Percentiles rank a stretch among this genome's conserved stretches.
phyloP scores from a whole-genome alignment of 2,329 filamentous ascomycete genomes.

The Fusarium subtropicale region DNA sequence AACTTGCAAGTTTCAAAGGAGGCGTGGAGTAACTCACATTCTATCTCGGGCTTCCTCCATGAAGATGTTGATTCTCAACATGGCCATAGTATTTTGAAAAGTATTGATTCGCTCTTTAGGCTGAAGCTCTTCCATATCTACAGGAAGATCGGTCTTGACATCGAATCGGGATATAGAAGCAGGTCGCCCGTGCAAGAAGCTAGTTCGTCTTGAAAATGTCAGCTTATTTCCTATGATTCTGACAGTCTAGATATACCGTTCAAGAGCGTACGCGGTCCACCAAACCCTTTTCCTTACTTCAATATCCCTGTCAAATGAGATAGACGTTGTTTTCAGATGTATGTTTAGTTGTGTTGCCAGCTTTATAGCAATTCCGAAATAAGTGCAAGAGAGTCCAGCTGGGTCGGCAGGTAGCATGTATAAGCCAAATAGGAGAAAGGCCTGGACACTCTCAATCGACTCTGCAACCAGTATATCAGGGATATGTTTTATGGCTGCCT shows the following conservation, averaged over 20 bases:
- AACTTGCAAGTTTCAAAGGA: not conserved
- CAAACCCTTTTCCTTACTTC: slow-evolving; percentile 40
- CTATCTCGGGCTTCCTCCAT: slow-evolving; percentile 41
- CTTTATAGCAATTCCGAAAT: slow-evolving; percentile 41
- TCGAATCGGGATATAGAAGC: slow-evolving; percentile 32
- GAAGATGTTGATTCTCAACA: slow-evolving; percentile 34
- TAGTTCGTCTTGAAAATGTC: slow-evolving; percentile 28
- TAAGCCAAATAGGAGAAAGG: slow-evolving; percentile 37
- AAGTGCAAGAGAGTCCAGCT: slow-evolving; percentile 38
- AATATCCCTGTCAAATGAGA: not conserved
- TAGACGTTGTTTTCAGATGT: slow-evolving; percentile 7
- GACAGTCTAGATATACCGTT: slow-evolving; percentile 22
- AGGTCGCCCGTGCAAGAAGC: slow-evolving; percentile 38
- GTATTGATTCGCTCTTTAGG: slow-evolving; percentile 28
- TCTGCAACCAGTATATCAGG: slow-evolving; percentile 33
- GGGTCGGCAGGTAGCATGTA: slow-evolving; percentile 39
- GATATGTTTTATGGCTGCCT: slow-evolving; percentile 22
- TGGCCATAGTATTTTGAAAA: slow-evolving; percentile 37
- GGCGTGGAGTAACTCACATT: slow-evolving; percentile 14
- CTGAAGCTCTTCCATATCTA: slow-evolving; percentile 28
- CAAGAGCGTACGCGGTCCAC: slow-evolving; percentile 42
- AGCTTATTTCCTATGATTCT: not conserved
- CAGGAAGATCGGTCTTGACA: slow-evolving; percentile 19
- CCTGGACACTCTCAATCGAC: slow-evolving; percentile 38
- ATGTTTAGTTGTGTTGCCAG: slow-evolving; percentile 36